Conservation (phyloP, 306 rosid species). For the Lagenaria siceraria region DNA sequence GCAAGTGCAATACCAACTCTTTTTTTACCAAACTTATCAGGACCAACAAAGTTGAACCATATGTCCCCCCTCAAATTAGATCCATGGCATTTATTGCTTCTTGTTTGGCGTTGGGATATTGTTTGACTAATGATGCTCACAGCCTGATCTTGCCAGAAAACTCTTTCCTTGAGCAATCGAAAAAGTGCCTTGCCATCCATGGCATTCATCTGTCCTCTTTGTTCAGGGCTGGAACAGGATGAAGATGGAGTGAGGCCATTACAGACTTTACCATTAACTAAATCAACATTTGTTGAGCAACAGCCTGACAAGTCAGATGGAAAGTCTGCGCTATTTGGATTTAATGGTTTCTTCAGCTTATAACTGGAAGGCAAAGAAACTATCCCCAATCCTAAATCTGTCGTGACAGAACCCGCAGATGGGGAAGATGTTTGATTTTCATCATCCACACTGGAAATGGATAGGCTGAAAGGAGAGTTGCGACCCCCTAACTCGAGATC, state of each 20-base stretch:
- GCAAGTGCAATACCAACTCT: constrained; percentile 56
- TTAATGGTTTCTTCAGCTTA: constrained; percentile 28
- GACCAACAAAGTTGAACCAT: constrained; percentile 80
- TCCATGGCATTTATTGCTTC: constrained; percentile 23
- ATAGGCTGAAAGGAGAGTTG: constrained; percentile 46
- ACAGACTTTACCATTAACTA: constrained; percentile 29
- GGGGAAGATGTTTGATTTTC: constrained; percentile 59
- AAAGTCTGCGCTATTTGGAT: constrained; percentile 14
- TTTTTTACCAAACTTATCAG: constrained; percentile 65
- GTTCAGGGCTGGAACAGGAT: constrained; percentile 45
- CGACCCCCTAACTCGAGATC: constrained; percentile 45
- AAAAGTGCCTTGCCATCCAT: constrained; percentile 48
- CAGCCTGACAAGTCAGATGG: constrained; percentile 29
- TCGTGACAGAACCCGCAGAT: constrained; percentile 70
- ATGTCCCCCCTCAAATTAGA: constrained; percentile 33
- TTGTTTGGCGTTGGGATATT: constrained; percentile 28
- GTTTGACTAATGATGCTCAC: constrained; percentile 36
- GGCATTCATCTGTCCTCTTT: constrained; percentile 31
- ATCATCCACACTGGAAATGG: constrained; percentile 57
- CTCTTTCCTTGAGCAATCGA: constrained; percentile 47
- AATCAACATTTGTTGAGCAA: constrained; percentile 31
- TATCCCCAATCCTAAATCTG: constrained; percentile 74
- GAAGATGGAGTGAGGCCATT: constrained; percentile 34
- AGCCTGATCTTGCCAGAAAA: constrained; percentile 77
- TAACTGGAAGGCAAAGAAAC: constrained; percentile 35